phyloP scores from a whole-genome alignment of 1,284 basidiomycete species.

The Heterobasidion occidentale region DNA sequence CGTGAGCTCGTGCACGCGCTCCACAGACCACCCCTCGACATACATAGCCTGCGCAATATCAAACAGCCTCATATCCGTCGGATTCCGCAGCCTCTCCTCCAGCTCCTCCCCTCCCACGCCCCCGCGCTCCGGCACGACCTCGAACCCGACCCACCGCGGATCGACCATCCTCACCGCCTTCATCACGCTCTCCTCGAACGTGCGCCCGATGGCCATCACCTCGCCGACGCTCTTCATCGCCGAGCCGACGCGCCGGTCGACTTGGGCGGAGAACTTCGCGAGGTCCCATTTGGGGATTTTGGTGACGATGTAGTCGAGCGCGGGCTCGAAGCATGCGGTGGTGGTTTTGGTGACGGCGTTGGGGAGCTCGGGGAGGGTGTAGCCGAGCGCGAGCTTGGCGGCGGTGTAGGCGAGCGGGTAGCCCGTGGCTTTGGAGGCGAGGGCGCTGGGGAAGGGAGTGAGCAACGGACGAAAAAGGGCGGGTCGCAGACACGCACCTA shows the following conservation, averaged over 20 bases:
- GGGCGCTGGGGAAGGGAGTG: conserved; percentile 38
- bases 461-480: neutral
- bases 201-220: conserved; percentile 99
- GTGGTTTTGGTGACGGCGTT: conserved; percentile 99
- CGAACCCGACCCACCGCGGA: conserved; percentile 80
- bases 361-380: conserved; percentile 95
- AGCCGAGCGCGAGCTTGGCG: conserved; percentile 97
- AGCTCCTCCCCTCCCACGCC: conserved; percentile 56
- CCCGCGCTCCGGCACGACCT: conserved; percentile 70
- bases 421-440: conserved; percentile 98
- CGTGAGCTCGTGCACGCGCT: conserved; percentile 87
- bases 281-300: conserved; percentile 99
- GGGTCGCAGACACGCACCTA: conserved; percentile 23
- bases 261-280: conserved; percentile 92
- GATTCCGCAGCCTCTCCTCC: conserved; percentile 67
- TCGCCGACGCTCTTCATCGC: conserved; percentile 99
- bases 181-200: conserved; percentile 97
- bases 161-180: conserved; percentile 98
- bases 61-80: conserved; percentile 92
- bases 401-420: conserved; percentile 99
- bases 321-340: conserved; percentile 99
- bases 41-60: conserved; percentile 98
- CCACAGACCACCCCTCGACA: conserved; percentile 86
- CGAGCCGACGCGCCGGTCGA: conserved; percentile 93
- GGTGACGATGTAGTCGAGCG: conserved; percentile 98